Evolutionary conservation across 768 basidiomycete genomes (phyloP), one percentile per base, ranked within the genome.

Genomic region (Clitopilus passeckerianus): DNA sequence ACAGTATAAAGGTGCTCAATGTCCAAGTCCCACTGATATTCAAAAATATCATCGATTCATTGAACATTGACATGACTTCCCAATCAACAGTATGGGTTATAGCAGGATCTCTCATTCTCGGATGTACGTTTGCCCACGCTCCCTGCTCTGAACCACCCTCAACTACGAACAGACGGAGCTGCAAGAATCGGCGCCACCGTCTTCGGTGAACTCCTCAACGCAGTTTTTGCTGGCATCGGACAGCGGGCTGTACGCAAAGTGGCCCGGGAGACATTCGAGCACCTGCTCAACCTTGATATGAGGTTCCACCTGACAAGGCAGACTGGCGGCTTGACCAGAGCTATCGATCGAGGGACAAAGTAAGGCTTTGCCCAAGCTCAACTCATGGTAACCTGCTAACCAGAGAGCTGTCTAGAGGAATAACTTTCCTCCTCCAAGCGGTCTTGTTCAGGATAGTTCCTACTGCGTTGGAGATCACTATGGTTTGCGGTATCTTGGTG

Each of bases 21-120:
- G 97, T 99, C 0, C 96, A 98, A 80, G 95, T 99, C n/a, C 97
- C 97, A 0, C 84, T 93, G 64, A 76, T 98, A 61, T 99, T 99
- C 83, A 98, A 98, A 74, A 73, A 80, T 24, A 84, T 99, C 44
- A 86, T 99, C 56, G 96, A 99, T 70, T 73, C 91, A 1, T 77
- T 99, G 62, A 97, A 98, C 66, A 77, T 98, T 33, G 86, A 90
- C 24, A 78, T 97, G 34, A 83, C 88, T 12, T 73, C 86, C 12
- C 70, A 79, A 6, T 83, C 88, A 5, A 94, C 95, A 0, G 93
- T 92, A 2, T 96, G 94, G 91, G 80, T 95, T 2, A 77, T 99
- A 22, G 93, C 89, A 0, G 97, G 97, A n/a, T 86, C 90, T 1
- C 76, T 93, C 59, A 85, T 99, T 57, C 75, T 95, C 37, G 96